Percentiles rank a stretch among this genome's conserved stretches.
phyloP scores from a whole-genome alignment of 768 basidiomycete genomes.

The Tylopilus subfusipes region DNA sequence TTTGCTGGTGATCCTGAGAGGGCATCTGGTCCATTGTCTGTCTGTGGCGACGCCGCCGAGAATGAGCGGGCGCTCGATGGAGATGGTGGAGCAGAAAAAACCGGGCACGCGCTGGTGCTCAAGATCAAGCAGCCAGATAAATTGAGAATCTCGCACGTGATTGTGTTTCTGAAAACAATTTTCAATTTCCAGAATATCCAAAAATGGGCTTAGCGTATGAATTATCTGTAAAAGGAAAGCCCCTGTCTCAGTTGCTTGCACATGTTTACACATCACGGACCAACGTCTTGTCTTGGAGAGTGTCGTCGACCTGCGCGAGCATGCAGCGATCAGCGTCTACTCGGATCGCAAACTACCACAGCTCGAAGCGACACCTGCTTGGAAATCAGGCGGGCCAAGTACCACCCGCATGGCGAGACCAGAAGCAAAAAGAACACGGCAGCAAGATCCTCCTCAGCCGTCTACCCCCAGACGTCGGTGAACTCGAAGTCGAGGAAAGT shows the following conservation, averaged over 20 bases:
- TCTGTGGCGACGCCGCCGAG: neutral
- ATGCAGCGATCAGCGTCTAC: neutral
- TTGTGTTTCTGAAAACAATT: neutral
- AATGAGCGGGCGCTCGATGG: neutral
- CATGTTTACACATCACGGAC: neutral
- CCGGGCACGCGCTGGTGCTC: neutral
- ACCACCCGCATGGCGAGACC: slow-evolving; percentile 59
- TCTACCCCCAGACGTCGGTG: slow-evolving; percentile 65
- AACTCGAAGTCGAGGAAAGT: slow-evolving; percentile 65
- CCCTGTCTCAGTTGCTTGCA: slow-evolving; percentile 6
- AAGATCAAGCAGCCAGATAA: neutral
- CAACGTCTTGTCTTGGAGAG: neutral
- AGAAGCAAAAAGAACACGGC: slow-evolving; percentile 40
- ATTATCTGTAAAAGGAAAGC: neutral
- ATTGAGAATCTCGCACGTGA: slow-evolving; percentile 1
- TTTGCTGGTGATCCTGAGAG: slow-evolving; percentile 32
- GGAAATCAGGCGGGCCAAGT: slow-evolving; percentile 55
- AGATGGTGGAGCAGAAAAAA: slow-evolving; percentile 6
- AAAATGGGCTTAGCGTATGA: neutral
- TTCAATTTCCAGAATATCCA: neutral
- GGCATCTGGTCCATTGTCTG: slow-evolving; percentile 21
- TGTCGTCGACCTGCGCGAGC: neutral
- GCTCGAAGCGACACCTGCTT: slow-evolving; percentile 51
- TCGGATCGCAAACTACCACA: slow-evolving; percentile 47
- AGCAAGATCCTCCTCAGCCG: slow-evolving; percentile 68